Evolutionary conservation across 257 asterid genomes (phyloP).

Genomic region (Solanum paucissectum): DNA sequence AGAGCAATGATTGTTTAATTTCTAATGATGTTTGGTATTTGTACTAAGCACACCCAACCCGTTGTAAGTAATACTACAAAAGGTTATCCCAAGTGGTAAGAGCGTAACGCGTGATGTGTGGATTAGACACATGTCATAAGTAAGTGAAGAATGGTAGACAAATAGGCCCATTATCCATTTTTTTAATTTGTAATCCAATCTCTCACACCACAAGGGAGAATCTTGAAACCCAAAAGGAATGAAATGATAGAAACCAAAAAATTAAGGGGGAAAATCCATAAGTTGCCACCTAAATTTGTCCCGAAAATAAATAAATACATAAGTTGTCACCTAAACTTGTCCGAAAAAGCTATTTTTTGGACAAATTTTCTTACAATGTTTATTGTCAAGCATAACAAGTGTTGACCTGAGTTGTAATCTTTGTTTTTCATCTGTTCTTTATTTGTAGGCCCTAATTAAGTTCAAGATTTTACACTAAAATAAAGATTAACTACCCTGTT

Average conservation of each 20-base stretch:
- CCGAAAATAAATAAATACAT: background rate
- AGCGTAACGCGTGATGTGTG: background rate
- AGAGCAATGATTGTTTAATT: background rate
- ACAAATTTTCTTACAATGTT: background rate
- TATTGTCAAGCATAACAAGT: background rate
- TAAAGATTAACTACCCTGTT: constrained; percentile 20
- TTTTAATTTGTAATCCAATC: background rate
- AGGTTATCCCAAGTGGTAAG: background rate
- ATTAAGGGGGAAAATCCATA: background rate
- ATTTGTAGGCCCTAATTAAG: background rate
- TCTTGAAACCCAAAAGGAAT: background rate
- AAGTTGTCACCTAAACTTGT: background rate
- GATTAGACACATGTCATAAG: background rate
- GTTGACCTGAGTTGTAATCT: background rate
- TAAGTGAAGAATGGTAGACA: background rate
- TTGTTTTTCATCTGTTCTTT: constrained; percentile 2
- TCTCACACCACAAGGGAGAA: background rate
- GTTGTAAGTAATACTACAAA: background rate
- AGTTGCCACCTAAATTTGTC: background rate
- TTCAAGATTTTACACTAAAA: constrained; percentile 24
- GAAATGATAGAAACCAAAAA: background rate
- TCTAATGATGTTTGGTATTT: background rate
- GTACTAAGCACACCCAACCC: background rate
- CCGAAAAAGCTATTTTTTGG: background rate
- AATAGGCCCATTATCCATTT: background rate